Evolutionary conservation across 2,329 filamentous ascomycete species (phyloP).

Genomic region (Didymella glomerata): DNA sequence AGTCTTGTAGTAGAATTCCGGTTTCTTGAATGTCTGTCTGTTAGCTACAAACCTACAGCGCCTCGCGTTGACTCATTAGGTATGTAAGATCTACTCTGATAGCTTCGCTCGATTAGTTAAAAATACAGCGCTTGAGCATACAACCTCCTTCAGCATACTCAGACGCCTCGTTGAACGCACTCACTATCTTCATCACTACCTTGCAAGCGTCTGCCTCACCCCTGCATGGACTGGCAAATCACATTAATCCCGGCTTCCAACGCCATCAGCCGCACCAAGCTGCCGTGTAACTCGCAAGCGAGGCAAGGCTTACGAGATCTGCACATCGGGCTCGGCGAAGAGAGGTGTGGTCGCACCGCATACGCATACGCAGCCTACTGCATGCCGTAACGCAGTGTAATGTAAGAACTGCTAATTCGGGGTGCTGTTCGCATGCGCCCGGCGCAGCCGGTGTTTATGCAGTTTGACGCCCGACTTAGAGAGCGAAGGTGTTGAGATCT

Average conservation of each 20-base stretch:
- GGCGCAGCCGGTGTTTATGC: not conserved
- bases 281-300: conserved; percentile 7
- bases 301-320: not conserved
- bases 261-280: not conserved
- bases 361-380: not conserved
- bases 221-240: not conserved
- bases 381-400: conserved; percentile 8
- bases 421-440: conserved; percentile 2
- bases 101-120: not conserved
- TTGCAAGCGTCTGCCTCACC: not conserved
- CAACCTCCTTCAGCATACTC: not conserved
- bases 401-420: conserved; percentile 7
- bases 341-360: not conserved
- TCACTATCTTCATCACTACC: not conserved
- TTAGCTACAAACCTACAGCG: not conserved
- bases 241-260: not conserved
- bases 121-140: not conserved
- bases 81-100: not conserved
- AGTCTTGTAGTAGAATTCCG: not conserved
- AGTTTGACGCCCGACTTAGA: not conserved
- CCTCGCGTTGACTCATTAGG: not conserved
- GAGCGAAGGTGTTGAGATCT: not conserved
- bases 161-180: too few relatives aligned
- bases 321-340: not conserved
- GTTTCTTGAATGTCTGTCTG: not conserved